phyloP scores from a whole-genome alignment of 2,329 filamentous ascomycete species.

The Paraphaeosphaeria minitans region DNA sequence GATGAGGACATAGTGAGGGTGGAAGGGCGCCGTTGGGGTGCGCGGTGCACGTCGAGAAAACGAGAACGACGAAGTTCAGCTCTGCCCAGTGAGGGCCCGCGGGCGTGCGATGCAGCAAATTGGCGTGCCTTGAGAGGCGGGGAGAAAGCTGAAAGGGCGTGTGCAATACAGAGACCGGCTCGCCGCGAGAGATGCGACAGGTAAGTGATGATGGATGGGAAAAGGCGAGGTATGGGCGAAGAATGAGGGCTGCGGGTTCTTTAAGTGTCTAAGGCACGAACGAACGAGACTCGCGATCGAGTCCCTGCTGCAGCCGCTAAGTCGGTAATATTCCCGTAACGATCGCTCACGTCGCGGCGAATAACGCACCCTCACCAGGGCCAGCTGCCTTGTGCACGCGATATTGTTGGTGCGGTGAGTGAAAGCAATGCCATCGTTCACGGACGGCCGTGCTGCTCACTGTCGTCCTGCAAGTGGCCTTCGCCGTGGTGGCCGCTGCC shows the following conservation, averaged over 20 bases:
- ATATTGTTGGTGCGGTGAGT: slow-evolving; percentile 8
- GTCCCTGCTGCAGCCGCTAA: slow-evolving; percentile 20
- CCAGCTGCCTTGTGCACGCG: background rate
- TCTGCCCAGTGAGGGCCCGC: slow-evolving; percentile 34
- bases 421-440: background rate
- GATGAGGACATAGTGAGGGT: slow-evolving; percentile 64
- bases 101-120: slow-evolving; percentile 31
- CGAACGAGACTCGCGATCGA: slow-evolving; percentile 16
- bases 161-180: slow-evolving; percentile 22
- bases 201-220: slow-evolving; percentile 26
- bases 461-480: slow-evolving; percentile 7
- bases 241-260: slow-evolving; percentile 39
- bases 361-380: background rate
- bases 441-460: background rate
- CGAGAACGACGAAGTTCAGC: slow-evolving; percentile 34
- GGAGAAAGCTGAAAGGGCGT: slow-evolving; percentile 17
- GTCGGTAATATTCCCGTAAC: slow-evolving; percentile 30
- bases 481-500: slow-evolving; percentile 11
- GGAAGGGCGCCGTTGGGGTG: slow-evolving; percentile 29
- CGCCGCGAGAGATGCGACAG: slow-evolving; percentile 21
- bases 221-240: slow-evolving; percentile 15
- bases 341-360: slow-evolving; percentile 7
- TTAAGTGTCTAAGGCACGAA: slow-evolving; percentile 35
- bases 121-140: slow-evolving; percentile 27
- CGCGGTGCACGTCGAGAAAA: slow-evolving; percentile 26